Base-by-base conservation (phyloP, 1,284 basidiomycete genomes). In the Moesziomyces antarcticus region DNA sequence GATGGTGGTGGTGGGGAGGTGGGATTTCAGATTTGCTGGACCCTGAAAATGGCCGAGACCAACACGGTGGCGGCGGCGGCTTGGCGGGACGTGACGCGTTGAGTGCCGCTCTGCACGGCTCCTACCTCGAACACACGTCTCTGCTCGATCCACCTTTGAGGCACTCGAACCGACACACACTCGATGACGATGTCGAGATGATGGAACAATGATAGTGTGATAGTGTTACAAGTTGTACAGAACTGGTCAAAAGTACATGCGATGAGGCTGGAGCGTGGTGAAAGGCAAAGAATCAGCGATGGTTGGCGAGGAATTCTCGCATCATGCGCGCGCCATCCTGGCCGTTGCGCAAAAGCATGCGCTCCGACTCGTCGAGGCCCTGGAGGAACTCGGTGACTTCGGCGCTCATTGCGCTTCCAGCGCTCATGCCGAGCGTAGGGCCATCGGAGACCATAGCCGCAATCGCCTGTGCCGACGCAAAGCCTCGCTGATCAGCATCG, bases 311-410 rank as follows among this genome's bases (percentile, higher is more conserved):
- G 51, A 75, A 75, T 1, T 73, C 69, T 45, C 62, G 71, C 57
- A 74, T 77, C 61, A 70, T 66, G 48, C 60, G 50, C 14, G 73
- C 64, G 2, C 67, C 72, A 14, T 75, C 56, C 44, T 77, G 75
- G 13, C 73, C 75, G 16, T 57, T 68, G 24, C 69, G 25, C 16
- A 77, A 51, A 22, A 77, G 42, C 2, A 24, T 6, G 30, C 69
- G 53, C 54, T 81, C 79, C 6, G 57, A 59, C 61, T 81, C 79
- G 24, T 81, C 79, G 58, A 81, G 60, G 8, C 78, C 79, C 14
- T 70, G 63, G 48, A 81, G 43, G 57, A 81, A 81, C 6, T 80
- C 78, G 11, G 71, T 63, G 46, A 80, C 72, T 53, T 81, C 79
- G 4, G 72, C 58, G 18, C 73, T 77, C 70, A 81, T 69, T 6